Base-by-base conservation (phyloP, 2,329 filamentous ascomycete species). In the Fusarium fujikuroi region DNA sequence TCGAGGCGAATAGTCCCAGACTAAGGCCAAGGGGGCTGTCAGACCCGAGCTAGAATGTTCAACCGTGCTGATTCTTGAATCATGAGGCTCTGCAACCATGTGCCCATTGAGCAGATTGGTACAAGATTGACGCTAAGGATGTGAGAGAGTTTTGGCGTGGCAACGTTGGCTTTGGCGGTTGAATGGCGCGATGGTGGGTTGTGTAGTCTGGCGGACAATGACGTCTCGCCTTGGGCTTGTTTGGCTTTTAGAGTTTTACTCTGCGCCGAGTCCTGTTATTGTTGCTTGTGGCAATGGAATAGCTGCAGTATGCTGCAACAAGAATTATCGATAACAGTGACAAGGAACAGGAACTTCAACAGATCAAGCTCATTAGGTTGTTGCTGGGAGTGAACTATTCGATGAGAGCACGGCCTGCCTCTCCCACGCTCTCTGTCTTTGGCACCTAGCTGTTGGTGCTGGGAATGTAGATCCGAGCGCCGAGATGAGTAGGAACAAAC, bases 81-180 rank as follows among this genome's bases (percentile, higher is more conserved):
- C 56, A 56, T 77, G 75, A 76, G 74, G 75, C 75, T 76, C 75
- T 76, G 75, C 70, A 66, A 72, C 57, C 63, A 43, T 69, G 40
- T 50, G 42, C 32, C 32, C 28, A 57, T 44, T 58, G 30, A 53
- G 46, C 47, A 43, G 62, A 57, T 60, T 32, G 42, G 42, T 47
- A 44, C 30, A 57, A 54, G 49, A 52, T 39, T 73, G 56, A 49
- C 60, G 36, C 28, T 66, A 50, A 34, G 47, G 6, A 54, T 61
- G 47, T 19, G 19, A 59, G 36, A 47, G 49, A 50, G 46, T 37
- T 64, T 66, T 52, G 42, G 54, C 39, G 60, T 59, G 61, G 66
- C 63, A 73, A 69, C 70, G 66, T 66, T 72, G 58, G 50, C 36
- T 57, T 66, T 28, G 60, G 60, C 34, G 61, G 61, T 56, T 56